Conservation (phyloP, 257 asterid genomes). For the Solanum etuberosum region DNA sequence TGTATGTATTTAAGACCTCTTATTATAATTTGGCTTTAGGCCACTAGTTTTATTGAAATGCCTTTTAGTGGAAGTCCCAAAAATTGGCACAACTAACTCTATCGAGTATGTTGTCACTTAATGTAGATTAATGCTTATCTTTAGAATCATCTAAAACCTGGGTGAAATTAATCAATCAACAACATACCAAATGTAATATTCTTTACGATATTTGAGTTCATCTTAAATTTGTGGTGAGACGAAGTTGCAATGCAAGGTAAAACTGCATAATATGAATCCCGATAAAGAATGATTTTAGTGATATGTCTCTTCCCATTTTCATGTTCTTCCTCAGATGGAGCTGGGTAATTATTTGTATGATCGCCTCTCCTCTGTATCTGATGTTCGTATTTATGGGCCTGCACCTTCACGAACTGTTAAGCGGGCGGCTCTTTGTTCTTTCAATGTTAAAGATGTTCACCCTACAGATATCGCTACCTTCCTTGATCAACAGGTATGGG, state of each 20-base stretch:
- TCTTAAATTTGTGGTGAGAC: not conserved
- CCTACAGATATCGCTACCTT: conserved; percentile 83
- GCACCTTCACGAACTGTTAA: conserved; percentile 45
- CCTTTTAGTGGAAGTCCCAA: not conserved
- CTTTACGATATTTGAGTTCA: not conserved
- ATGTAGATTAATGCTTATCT: not conserved
- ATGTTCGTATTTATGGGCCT: conserved; percentile 74
- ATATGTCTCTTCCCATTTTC: not conserved
- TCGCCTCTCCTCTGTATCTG: conserved; percentile 39
- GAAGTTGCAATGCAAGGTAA: not conserved
- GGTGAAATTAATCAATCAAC: not conserved
- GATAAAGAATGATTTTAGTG: not conserved
- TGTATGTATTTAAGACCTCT: not conserved
- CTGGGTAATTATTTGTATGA: conserved; percentile 54
- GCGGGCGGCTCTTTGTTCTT: conserved; percentile 89
- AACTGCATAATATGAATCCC: not conserved
- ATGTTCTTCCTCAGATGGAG: conserved; percentile 46
- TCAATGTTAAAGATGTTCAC: conserved; percentile 69
- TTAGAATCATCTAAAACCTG: not conserved
- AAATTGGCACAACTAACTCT: not conserved
- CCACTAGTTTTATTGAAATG: not conserved
- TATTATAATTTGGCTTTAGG: not conserved
- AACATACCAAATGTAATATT: not conserved
- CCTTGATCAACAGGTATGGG: conserved; percentile 74
- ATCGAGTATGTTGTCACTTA: not conserved